phyloP scores from a whole-genome alignment of 2,329 filamentous ascomycete genomes.

The Colletotrichum spaethianum region DNA sequence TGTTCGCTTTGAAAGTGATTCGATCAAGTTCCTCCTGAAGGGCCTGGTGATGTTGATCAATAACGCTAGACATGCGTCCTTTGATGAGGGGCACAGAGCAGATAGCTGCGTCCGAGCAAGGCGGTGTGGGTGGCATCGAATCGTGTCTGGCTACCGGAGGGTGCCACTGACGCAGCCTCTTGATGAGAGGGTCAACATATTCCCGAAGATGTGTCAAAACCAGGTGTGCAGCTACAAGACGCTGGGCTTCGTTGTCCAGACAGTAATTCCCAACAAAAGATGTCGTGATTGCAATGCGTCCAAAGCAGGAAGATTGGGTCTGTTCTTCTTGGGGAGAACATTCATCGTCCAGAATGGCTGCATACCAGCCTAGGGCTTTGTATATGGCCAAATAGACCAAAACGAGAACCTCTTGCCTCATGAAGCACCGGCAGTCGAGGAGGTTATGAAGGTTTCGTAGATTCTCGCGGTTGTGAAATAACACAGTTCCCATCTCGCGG shows the following conservation, averaged over 20 bases:
- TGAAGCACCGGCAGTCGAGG: slow-evolving; percentile 14
- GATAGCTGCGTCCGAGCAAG: neutral
- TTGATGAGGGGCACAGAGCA: neutral
- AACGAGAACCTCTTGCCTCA: slow-evolving; percentile 17
- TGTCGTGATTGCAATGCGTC: slow-evolving; percentile 7
- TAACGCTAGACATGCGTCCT: slow-evolving; percentile 9
- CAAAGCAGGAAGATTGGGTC: neutral
- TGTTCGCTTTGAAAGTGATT: slow-evolving; percentile 9
- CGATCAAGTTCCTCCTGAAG: slow-evolving; percentile 14
- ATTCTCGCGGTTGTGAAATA: neutral
- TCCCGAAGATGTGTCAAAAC: slow-evolving; percentile 25
- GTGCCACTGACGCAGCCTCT: slow-evolving; percentile 21
- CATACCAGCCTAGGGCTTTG: slow-evolving; percentile 24
- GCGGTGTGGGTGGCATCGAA: neutral
- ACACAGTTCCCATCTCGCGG: slow-evolving; percentile 13
- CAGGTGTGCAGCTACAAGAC: slow-evolving; percentile 14
- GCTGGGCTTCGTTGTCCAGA: slow-evolving; percentile 19
- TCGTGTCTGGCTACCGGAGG: neutral
- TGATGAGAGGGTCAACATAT: slow-evolving; percentile 22
- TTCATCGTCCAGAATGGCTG: slow-evolving; percentile 11
- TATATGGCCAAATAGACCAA: slow-evolving; percentile 11
- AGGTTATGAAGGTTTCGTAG: neutral
- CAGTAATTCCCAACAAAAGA: slow-evolving; percentile 16
- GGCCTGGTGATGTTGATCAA: slow-evolving; percentile 22
- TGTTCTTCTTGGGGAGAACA: slow-evolving; percentile 9